Evolutionary conservation across 169 alveolate species (phyloP).

Genomic region (Cryptosporidium meleagridis): DNA sequence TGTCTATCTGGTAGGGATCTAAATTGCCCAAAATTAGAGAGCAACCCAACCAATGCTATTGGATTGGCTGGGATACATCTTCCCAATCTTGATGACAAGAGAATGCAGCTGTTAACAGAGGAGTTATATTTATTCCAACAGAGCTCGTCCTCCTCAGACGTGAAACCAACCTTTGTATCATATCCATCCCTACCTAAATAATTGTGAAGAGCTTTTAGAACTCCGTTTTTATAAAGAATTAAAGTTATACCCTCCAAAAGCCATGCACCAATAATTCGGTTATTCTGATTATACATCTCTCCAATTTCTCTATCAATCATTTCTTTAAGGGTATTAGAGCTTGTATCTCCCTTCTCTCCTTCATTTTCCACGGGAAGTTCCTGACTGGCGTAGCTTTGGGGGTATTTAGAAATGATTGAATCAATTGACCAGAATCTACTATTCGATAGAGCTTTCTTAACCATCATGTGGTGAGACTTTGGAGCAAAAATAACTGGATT

Average conservation of each 20-base stretch:
- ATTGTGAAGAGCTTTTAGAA: constrained; percentile 44
- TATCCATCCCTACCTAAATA: constrained; percentile 71
- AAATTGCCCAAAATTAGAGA: constrained; percentile 26
- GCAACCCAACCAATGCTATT: constrained; percentile 50
- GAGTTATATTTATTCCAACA: constrained; percentile 18
- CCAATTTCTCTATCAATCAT: constrained; percentile 27
- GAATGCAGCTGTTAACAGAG: constrained; percentile 29
- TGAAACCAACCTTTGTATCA: constrained; percentile 52
- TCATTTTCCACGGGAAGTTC: neutral
- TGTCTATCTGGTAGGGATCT: constrained; percentile 4
- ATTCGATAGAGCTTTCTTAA: neutral
- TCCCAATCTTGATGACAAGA: constrained; percentile 33
- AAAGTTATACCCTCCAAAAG: constrained; percentile 63
- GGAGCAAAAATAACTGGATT: constrained; percentile 48
- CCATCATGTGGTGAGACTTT: neutral
- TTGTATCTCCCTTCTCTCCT: neutral
- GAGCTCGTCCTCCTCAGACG: constrained; percentile 9
- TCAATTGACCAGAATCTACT: constrained; percentile 1
- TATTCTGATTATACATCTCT: constrained; percentile 31
- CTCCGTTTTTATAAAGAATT: constrained; percentile 26
- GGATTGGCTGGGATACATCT: constrained; percentile 73
- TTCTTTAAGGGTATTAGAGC: neutral
- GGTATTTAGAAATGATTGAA: neutral
- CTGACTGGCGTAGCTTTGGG: neutral
- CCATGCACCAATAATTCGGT: constrained; percentile 42